Conservation (phyloP, 2,329 filamentous ascomycete species). For the Aspergillus hortae region DNA sequence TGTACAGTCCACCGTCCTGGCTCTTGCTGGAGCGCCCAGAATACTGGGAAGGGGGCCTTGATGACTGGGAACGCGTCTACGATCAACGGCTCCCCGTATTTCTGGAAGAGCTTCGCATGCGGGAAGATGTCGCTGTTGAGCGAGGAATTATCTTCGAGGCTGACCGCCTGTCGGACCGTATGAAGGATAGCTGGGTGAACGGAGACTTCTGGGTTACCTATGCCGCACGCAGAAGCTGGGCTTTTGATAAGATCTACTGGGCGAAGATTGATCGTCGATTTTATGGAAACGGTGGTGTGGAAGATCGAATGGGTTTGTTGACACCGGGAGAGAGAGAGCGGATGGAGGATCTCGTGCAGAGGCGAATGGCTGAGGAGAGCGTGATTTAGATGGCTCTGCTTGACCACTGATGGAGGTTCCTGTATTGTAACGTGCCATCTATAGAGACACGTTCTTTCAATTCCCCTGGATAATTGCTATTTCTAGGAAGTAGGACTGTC, state of each 20-base stretch:
- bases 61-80: slow-evolving; percentile 16
- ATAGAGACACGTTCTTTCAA: too few species aligned
- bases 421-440: too few species aligned
- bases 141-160: slow-evolving; percentile 1
- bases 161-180: slow-evolving; percentile 14
- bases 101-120: slow-evolving; percentile 8
- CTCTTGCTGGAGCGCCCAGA: slow-evolving; percentile 21
- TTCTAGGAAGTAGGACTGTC: too few species aligned
- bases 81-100: slow-evolving; percentile 15
- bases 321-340: too few species aligned
- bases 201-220: slow-evolving; percentile 9
- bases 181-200: slow-evolving; percentile 9
- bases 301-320: too few species aligned
- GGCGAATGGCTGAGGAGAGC: too few species aligned
- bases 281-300: slow-evolving; percentile 1
- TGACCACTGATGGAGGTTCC: too few species aligned
- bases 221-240: slow-evolving; percentile 6
- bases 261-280: slow-evolving; percentile 9
- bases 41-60: slow-evolving; percentile 17
- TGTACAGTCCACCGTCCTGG: slow-evolving; percentile 20
- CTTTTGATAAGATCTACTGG: slow-evolving; percentile 10
- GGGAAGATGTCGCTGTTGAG: slow-evolving; percentile 13
- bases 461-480: too few species aligned
- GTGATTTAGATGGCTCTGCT: too few species aligned
- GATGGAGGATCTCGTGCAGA: too few species aligned